Base-by-base conservation (phyloP, 495 filamentous ascomycete genomes). In the Aspergillus cristatus region DNA sequence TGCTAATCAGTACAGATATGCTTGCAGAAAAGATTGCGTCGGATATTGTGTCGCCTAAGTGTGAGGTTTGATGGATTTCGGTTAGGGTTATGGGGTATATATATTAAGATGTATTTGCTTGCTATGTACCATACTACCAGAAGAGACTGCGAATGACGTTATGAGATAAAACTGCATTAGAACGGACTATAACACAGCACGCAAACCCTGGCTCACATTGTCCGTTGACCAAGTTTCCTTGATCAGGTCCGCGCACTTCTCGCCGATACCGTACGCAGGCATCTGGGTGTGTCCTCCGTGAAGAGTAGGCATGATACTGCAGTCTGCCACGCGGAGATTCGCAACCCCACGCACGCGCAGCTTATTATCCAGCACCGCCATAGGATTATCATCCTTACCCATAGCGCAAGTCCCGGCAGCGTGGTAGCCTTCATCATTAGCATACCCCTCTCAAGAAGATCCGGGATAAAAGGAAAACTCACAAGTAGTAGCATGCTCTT, bases 1-100 rank as follows among this genome's bases (percentile, higher is more conserved):
- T 11, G 18, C 46, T 51, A 14, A 46, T 37, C 1, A 12, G 18
- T 18, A 16, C 25, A 68, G 60, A 73, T 53, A 70, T 67, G 58
- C 54, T 81, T 3, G 76, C 75, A 6, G 75, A 80, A 57, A 80
- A 79, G 57, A 76, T 80, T 47, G 72, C 73, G 1, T 58, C 64
- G 15, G 61, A 69, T 38, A 75, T 81, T n/a, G 45, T 59, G n/a
- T 14, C 10, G 13, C n/a, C n/a, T n/a, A n/a, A n/a, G n/a, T n/a
- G n/a, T n/a, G n/a, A n/a, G n/a, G n/a, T n/a, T n/a, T n/a, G n/a
- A n/a, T n/a, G n/a, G 13, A 30, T 30, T n/a, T 3, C n/a, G 28
- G n/a, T 14, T 30, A 12, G 16, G 20, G 20, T 24, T 24, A 8
- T 24, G 20, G 20, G 20, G 20, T 24, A n/a, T n/a, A n/a, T n/a